Base-by-base conservation (phyloP, 345 rosid species). In the Zanthoxylum bungeanum region DNA sequence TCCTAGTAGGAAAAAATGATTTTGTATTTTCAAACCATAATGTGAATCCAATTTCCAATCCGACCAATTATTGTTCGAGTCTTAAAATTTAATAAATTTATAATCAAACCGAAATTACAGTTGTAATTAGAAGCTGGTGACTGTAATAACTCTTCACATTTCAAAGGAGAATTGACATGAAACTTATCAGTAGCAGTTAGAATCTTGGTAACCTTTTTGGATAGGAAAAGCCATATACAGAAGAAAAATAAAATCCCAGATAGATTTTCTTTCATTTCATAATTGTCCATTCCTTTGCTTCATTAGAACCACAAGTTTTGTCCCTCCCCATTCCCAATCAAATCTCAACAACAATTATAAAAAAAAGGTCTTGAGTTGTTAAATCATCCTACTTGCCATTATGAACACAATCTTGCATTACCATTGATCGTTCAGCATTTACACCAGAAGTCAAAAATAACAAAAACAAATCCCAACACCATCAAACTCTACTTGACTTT, bases 401-500 rank as follows among this genome's bases (percentile, higher is more conserved):
- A 27, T 27, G n/a, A 17, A 53, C 57, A 2, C 40, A 25, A 2
- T 16, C 11, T 2, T 11, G 40, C 36, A 21, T 14, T 50, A 21
- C 50, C 33, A 24, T 52, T 34, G 4, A n/a, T n/a, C n/a, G n/a
- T n/a, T n/a, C n/a, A n/a, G n/a, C n/a, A n/a, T n/a, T 44, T 44
- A 14, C 19, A 16, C 19, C 19, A 42, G 49, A 44, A 44, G 49
- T 27, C 62, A n/a, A 19, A 55, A 31, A 25, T 9, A 30, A 68
- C 61, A 52, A 28, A 12, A 58, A 22, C 3, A n/a, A 21, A 70
- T 70, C 66, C 65, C 58, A 69, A 27, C 72, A 27, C 72, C 27
- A 68, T 34, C 40, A 68, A 14, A 56, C n/a, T 25, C 28, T 24
- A 36, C 37, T 60, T 21, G 9, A 34, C 28, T 21, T 60, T n/a